Percentiles rank a stretch among this genome's conserved stretches.
phyloP scores from a whole-genome alignment of 495 filamentous ascomycete species.

The Durotheca rogersii region DNA sequence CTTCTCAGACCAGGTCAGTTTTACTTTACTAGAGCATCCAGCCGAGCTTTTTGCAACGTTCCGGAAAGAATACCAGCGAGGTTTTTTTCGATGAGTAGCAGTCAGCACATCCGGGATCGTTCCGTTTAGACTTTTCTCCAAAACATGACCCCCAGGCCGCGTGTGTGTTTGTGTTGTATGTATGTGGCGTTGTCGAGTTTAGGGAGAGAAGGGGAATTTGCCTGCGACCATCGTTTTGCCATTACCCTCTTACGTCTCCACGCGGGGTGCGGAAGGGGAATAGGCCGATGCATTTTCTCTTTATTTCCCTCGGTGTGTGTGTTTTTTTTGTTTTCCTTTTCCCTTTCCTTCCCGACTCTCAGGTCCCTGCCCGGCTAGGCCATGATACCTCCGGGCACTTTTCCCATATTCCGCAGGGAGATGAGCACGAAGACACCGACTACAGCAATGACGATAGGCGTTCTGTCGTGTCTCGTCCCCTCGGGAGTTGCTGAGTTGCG shows the following conservation, averaged over 20 bases:
- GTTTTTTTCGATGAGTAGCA: background rate
- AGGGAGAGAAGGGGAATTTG: slow-evolving; percentile 11
- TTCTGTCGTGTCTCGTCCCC: no score
- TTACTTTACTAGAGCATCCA: background rate
- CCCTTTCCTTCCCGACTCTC: background rate
- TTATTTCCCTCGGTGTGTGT: background rate
- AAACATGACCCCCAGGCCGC: slow-evolving; percentile 1
- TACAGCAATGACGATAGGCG: no score
- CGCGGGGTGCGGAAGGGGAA: no score
- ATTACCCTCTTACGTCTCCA: no score
- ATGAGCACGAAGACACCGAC: no score
- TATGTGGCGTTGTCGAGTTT: slow-evolving; percentile 23
- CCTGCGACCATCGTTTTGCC: slow-evolving; percentile 2
- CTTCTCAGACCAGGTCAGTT: background rate
- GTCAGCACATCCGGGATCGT: background rate
- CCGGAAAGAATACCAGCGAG: background rate
- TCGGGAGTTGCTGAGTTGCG: background rate
- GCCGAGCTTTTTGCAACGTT: background rate
- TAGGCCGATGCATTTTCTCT: slow-evolving; percentile 4
- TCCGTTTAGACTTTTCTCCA: slow-evolving; percentile 1
- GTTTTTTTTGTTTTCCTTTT: slow-evolving; percentile 3
- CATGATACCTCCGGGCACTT: slow-evolving; percentile 15
- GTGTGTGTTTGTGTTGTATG: no score
- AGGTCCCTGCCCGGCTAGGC: background rate
- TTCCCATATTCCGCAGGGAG: no score